A percentile compares a stretch with the other conserved stretches of the same genome.
phyloP scores from a whole-genome alignment of 306 rosid species.

The Quercus parvula region DNA sequence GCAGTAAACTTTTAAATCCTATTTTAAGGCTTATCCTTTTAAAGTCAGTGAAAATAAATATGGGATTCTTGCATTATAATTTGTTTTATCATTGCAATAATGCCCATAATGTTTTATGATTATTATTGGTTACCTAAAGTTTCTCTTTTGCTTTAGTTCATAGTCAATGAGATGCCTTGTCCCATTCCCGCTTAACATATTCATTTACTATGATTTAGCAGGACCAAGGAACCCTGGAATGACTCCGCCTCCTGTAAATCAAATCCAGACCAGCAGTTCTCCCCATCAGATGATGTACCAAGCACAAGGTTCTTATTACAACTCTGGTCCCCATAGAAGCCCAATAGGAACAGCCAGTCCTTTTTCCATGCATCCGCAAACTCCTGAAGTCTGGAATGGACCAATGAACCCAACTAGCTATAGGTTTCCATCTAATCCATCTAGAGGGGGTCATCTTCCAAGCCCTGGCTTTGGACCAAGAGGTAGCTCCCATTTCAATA shows the following conservation, averaged over 20 bases:
- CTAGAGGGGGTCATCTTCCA: slow-evolving; percentile 27
- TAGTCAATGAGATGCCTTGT: background rate
- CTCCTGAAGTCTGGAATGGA: slow-evolving; percentile 41
- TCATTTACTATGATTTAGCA: slow-evolving; percentile 28
- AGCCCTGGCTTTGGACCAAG: slow-evolving; percentile 45
- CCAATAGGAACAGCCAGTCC: slow-evolving; percentile 26
- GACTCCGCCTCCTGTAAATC: slow-evolving; percentile 41
- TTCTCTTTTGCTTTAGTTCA: background rate
- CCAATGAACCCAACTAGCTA: slow-evolving; percentile 37
- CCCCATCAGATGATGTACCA: slow-evolving; percentile 33
- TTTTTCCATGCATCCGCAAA: slow-evolving; percentile 20
- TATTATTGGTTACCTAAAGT: background rate
- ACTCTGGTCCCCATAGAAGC: slow-evolving; percentile 29
- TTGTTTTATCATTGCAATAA: background rate
- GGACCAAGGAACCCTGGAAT: slow-evolving; percentile 46
- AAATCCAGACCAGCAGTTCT: slow-evolving; percentile 28
- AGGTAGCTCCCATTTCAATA: slow-evolving; percentile 25
- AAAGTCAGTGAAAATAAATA: no score
- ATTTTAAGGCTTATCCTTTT: no score
- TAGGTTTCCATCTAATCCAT: slow-evolving; percentile 32
- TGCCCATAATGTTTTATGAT: background rate
- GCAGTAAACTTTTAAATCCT: no score
- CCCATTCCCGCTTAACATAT: background rate
- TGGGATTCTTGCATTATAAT: background rate
- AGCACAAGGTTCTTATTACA: slow-evolving; percentile 25